A percentile compares a stretch with the other conserved stretches of the same genome.
Conservation (phyloP, 2,329 filamentous ascomycete genomes). For the Neophaeococcomyces mojaviensis region DNA sequence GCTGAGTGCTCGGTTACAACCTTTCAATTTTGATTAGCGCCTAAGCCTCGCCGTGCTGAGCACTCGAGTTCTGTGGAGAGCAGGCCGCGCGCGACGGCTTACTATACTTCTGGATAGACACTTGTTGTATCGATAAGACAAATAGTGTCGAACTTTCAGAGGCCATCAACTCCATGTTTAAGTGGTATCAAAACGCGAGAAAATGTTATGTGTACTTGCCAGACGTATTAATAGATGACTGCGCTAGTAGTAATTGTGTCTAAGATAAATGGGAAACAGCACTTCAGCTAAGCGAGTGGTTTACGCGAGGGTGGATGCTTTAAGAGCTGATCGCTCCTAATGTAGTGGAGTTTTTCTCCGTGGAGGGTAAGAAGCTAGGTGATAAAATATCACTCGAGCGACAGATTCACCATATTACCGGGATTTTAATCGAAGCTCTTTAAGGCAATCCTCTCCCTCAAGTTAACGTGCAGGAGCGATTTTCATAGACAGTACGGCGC, state of each 20-base stretch:
- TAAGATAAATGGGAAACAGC: neutral
- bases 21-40: no score
- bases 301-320: slow-evolving; percentile 2
- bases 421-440: slow-evolving; percentile 9
- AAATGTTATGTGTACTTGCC: slow-evolving; percentile 20
- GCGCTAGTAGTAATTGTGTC: neutral
- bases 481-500: slow-evolving; percentile 18
- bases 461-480: slow-evolving; percentile 10
- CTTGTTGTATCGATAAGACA: slow-evolving; percentile 24
- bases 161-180: slow-evolving; percentile 21
- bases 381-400: slow-evolving; percentile 12
- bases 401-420: slow-evolving; percentile 11
- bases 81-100: slow-evolving; percentile 10
- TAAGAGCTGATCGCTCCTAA: slow-evolving; percentile 14
- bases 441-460: slow-evolving; percentile 5
- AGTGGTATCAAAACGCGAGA: slow-evolving; percentile 20
- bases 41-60: no score
- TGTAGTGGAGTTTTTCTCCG: slow-evolving; percentile 14
- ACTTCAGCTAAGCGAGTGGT: neutral
- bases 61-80: slow-evolving; percentile 9
- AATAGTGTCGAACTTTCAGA: slow-evolving; percentile 22
- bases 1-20: no score
- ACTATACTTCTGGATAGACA: slow-evolving; percentile 25
- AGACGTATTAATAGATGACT: slow-evolving; percentile 10
- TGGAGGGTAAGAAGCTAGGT: slow-evolving; percentile 10